Base-by-base conservation (phyloP, 176 grass and related monocot species). In the Oryza glumipatula region DNA sequence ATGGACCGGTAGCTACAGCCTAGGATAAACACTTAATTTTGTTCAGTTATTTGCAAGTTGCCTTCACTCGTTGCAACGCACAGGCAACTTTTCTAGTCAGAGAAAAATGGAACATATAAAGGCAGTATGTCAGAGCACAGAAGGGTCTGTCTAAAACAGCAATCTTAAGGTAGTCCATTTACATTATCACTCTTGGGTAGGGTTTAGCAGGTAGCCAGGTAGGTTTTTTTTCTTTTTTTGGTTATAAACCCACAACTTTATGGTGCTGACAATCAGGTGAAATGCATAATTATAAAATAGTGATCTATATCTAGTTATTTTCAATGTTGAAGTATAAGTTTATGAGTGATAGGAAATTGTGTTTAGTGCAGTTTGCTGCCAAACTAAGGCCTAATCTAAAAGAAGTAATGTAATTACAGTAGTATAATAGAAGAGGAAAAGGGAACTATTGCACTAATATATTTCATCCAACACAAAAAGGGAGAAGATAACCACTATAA, bases 311-410 rank as follows among this genome's bases (percentile, higher is more conserved):
- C 52, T 72, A 85, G 19, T 76, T 22, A 67, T 30, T 43, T 81
- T 72, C 60, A 84, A 58, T 22, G 23, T 85, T 58, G 28, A 84
- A 76, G 36, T 65, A 35, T 77, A 86, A 32, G 21, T 85, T 76
- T 19, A 72, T 16, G 9, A 80, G 46, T 3, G 60, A 74, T 54
- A 73, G 35, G 30, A 16, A 71, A 56, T 39, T 22, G 70, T 56
- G 47, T 38, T 67, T 30, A 65, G n/a, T 68, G 17, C 35, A 81
- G 7, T 43, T 47, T 76, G 52, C 17, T 60, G 60, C 65, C 49
- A 2, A 86, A 69, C 43, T 63, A 49, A 68, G 51, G 44, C 26
- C n/a, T 43, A 23, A 61, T n/a, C 6, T 47, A 36, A 71, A 63
- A 78, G 17, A 82, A 68, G 65, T 60, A 35, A 14, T 11, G 66